Evolutionary conservation across 2,329 filamentous ascomycete genomes (phyloP).

Genomic region (Seiridium cupressi): DNA sequence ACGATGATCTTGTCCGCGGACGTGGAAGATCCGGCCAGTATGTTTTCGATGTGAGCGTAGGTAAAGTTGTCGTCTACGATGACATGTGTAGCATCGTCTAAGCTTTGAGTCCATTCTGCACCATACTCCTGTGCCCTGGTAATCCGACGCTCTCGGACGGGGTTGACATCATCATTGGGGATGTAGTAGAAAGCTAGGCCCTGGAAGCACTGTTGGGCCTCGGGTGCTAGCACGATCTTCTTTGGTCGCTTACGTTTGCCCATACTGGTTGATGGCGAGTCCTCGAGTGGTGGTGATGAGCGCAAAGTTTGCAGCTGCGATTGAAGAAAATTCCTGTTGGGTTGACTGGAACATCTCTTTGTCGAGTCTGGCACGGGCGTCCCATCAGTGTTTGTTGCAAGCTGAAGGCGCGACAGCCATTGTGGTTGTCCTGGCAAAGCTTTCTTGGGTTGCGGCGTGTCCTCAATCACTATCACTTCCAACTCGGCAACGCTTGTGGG

Average conservation of each 20-base stretch:
- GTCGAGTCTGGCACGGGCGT: conserved; percentile 26
- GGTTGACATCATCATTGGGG: conserved; percentile 73
- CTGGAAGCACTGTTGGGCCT: conserved; percentile 57
- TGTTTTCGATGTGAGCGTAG: conserved; percentile 61
- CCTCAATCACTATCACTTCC: conserved; percentile 8
- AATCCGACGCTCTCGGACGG: conserved; percentile 68
- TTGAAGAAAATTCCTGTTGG: conserved; percentile 28
- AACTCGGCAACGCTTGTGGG: not conserved
- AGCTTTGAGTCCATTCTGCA: conserved; percentile 64
- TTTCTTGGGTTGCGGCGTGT: conserved; percentile 9
- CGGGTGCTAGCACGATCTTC: conserved; percentile 43
- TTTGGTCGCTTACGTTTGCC: conserved; percentile 46
- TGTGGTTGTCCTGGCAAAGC: conserved; percentile 18
- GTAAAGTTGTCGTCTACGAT: conserved; percentile 70
- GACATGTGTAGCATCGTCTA: conserved; percentile 68
- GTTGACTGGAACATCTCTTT: conserved; percentile 12
- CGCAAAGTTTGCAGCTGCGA: conserved; percentile 22
- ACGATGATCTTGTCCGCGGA: conserved; percentile 54
- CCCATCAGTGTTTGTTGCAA: conserved; percentile 12
- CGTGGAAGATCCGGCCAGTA: conserved; percentile 40
- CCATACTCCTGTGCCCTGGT: conserved; percentile 73
- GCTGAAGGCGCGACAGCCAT: conserved; percentile 13
- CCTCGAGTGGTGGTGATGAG: conserved; percentile 17
- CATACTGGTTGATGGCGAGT: conserved; percentile 22
- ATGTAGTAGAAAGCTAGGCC: conserved; percentile 72